Percentiles rank a stretch among this genome's conserved stretches.
These are phyloP conservation scores for Lathyrus tuberosus DNA, from an alignment of 306 rosid species.

Conservation along the genomic window DNA sequence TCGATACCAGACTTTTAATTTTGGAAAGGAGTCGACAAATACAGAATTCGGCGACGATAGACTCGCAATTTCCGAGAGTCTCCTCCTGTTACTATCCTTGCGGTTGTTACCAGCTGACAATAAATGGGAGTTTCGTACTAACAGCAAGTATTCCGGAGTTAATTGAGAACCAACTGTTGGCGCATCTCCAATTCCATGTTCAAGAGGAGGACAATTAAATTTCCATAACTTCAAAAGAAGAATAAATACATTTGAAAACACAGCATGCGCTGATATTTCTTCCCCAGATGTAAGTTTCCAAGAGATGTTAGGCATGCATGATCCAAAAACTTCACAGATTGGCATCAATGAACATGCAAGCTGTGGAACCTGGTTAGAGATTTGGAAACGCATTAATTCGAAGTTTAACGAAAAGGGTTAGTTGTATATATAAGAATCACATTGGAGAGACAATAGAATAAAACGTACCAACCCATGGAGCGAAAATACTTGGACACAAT, in stretches of 20 bases:
- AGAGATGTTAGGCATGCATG: constrained; percentile 82
- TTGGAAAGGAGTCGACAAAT: constrained; percentile 94
- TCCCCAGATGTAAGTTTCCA: constrained; percentile 77
- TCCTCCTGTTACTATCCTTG: constrained; percentile 68
- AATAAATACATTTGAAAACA: constrained; percentile 93
- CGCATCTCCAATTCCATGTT: constrained; percentile 88
- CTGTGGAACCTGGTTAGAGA: constrained; percentile 78
- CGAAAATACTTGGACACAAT: constrained; percentile 88
- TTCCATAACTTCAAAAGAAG: constrained; percentile 94
- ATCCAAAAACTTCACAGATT: constrained; percentile 96
- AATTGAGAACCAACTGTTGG: constrained; percentile 93
- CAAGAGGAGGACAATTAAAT: constrained; percentile 93
- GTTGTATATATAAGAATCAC: background rate
- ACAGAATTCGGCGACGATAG: constrained; percentile 76
- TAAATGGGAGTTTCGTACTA: constrained; percentile 79
- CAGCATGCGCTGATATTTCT: constrained; percentile 87
- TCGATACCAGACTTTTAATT: constrained; percentile 88
- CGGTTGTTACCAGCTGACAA: constrained; percentile 59
- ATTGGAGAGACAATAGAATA: background rate
- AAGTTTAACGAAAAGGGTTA: background rate
- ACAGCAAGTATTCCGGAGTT: constrained; percentile 91
- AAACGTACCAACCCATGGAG: constrained; percentile 92
- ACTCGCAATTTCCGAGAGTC: constrained; percentile 78
- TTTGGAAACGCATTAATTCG: constrained; percentile 38
- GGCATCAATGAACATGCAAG: constrained; percentile 98